phyloP scores from a whole-genome alignment of 1,139 yeast species.

The Pichia cactophila region DNA sequence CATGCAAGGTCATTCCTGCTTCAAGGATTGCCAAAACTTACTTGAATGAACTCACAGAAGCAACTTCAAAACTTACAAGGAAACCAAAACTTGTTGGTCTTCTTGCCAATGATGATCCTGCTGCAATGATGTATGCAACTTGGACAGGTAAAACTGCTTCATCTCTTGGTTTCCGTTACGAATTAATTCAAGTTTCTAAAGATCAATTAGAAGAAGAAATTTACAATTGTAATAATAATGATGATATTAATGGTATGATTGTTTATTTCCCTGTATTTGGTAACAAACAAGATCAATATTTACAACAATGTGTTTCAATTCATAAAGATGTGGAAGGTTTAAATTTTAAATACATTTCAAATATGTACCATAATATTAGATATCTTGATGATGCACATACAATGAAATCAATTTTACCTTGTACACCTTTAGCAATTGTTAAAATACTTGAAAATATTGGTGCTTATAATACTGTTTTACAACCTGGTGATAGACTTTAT shows the following conservation, averaged over 20 bases:
- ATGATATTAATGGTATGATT: conserved; percentile 81
- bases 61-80: conserved; percentile 43
- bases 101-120: conserved; percentile 88
- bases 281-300: conserved; percentile 86
- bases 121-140: conserved; percentile 88
- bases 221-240: conserved; percentile 74
- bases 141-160: conserved; percentile 94
- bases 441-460: conserved; percentile 87
- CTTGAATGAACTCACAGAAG: conserved; percentile 59
- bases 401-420: conserved; percentile 82
- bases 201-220: conserved; percentile 81
- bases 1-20: conserved; percentile 68
- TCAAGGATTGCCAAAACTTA: conserved; percentile 79
- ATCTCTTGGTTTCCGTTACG: conserved; percentile 77
- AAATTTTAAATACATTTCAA: conserved; percentile 83
- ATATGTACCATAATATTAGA: conserved; percentile 87
- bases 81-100: conserved; percentile 82
- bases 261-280: conserved; percentile 98
- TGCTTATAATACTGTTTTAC: conserved; percentile 71
- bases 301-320: conserved; percentile 80
- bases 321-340: conserved; percentile 96
- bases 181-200: conserved; percentile 59
- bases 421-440: conserved; percentile 92
- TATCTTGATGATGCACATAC: conserved; percentile 59
- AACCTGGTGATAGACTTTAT: conserved; percentile 84